Conservation (phyloP, 1,284 basidiomycete genomes). For the Cutaneotrichosporon spelunceum region DNA sequence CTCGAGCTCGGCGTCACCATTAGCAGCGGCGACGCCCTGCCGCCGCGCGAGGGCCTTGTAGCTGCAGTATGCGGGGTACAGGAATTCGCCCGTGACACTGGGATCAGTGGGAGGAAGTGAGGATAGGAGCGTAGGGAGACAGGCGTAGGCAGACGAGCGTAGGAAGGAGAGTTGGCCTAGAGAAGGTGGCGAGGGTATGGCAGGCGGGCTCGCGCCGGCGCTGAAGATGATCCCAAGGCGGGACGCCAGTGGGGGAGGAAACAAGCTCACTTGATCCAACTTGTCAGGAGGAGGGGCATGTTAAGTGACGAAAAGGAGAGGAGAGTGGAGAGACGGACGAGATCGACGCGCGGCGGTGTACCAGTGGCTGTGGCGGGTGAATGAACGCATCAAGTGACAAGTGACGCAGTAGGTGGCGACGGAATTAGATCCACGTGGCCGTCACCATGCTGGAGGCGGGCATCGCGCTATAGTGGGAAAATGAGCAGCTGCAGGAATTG, state of each 20-base stretch:
- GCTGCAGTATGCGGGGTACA: constrained; percentile 53
- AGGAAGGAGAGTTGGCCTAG: not conserved
- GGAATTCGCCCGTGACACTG: constrained; percentile 46
- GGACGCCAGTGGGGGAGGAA: not conserved
- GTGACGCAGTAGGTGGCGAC: constrained; percentile 1
- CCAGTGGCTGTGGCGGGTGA: not conserved
- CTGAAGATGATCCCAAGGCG: no score
- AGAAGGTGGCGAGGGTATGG: no score
- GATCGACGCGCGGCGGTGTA: not conserved
- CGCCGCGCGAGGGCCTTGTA: constrained; percentile 58
- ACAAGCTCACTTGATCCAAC: constrained; percentile 15
- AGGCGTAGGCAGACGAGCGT: no score
- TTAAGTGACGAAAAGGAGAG: not conserved
- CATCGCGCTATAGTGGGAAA: no score
- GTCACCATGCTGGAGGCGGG: no score
- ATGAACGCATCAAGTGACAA: not conserved
- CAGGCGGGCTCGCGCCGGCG: no score
- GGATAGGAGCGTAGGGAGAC: not conserved
- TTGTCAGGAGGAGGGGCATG: constrained; percentile 20
- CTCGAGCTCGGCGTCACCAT: constrained; percentile 54
- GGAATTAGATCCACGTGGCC: not conserved
- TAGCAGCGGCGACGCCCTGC: constrained; percentile 61
- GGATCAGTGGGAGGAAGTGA: constrained; percentile 16
- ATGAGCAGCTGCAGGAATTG: no score
- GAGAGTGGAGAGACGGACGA: not conserved